These are phyloP conservation scores for Salix koriyanagi DNA, from an alignment of 345 rosid species.

Conservation along the genomic window DNA sequence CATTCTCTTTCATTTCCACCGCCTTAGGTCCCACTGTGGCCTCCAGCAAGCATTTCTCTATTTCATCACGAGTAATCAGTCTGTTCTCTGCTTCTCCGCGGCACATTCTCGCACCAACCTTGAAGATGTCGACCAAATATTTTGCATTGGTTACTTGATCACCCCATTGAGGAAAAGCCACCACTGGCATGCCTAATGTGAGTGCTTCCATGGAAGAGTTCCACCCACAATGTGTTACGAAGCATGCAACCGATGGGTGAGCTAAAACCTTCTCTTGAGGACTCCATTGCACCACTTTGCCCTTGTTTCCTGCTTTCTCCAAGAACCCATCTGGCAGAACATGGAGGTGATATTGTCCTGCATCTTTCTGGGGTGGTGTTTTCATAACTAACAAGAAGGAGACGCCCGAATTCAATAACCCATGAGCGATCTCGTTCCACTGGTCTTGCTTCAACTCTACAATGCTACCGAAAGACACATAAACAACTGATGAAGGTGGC, in stretches of 20 bases:
- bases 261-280: constrained; percentile 70
- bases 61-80: constrained; percentile 57
- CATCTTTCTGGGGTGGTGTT: constrained; percentile 41
- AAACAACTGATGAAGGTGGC: constrained; percentile 63
- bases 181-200: constrained; percentile 55
- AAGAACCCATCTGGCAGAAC: constrained; percentile 61
- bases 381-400: constrained; percentile 79
- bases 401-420: constrained; percentile 48
- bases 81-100: constrained; percentile 58
- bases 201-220: constrained; percentile 79
- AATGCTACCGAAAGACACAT: constrained; percentile 71
- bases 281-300: constrained; percentile 65
- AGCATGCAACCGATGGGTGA: constrained; percentile 67
- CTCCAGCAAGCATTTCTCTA: constrained; percentile 55
- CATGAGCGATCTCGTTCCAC: constrained; percentile 63
- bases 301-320: constrained; percentile 50
- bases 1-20: constrained; percentile 49
- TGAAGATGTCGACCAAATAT: constrained; percentile 57
- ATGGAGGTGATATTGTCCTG: constrained; percentile 22
- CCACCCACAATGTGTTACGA: constrained; percentile 91
- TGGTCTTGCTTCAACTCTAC: constrained; percentile 65
- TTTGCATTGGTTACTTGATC: constrained; percentile 79
- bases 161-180: constrained; percentile 79
- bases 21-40: constrained; percentile 53
- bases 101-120: constrained; percentile 60